Evolutionary conservation across 495 filamentous ascomycete genomes (phyloP).

Genomic region (Podospora conica): DNA sequence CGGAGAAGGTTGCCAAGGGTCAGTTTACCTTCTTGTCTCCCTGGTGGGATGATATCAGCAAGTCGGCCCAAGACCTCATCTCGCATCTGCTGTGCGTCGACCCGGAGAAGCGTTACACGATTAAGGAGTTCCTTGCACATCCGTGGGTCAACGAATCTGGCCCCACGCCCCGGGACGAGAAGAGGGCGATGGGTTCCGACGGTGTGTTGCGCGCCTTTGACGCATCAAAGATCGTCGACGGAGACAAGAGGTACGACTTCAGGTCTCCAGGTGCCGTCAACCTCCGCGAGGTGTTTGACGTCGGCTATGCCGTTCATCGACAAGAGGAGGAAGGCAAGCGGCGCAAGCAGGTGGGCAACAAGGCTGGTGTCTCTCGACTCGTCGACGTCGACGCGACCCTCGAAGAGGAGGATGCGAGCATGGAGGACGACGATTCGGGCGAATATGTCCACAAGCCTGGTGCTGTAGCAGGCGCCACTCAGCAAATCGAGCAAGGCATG

Average conservation of each 20-base stretch:
- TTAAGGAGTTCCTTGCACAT: conserved; percentile 80
- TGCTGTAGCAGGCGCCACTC: conserved; percentile 47
- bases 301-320: conserved; percentile 90
- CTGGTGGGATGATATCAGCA: conserved; percentile 99
- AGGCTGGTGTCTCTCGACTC: conserved; percentile 45
- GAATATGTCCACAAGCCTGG: conserved; percentile 58
- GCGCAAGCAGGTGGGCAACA: conserved; percentile 66
- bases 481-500: conserved; percentile 79
- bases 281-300: conserved; percentile 93
- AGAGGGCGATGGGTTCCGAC: conserved; percentile 41
- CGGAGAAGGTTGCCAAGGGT: conserved; percentile 93
- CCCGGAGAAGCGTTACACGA: conserved; percentile 83
- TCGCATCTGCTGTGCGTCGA: conserved; percentile 90
- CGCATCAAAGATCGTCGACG: conserved; percentile 52
- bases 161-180: conserved; percentile 55
- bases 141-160: conserved; percentile 76
- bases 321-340: conserved; percentile 95
- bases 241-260: conserved; percentile 75
- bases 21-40: conserved; percentile 98
- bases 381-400: conserved; percentile 66
- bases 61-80: conserved; percentile 88
- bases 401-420: conserved; percentile 52
- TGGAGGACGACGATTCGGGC: conserved; percentile 47
- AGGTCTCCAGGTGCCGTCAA: conserved; percentile 93
- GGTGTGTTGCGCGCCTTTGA: conserved; percentile 47